phyloP scores from a whole-genome alignment of 2,329 filamentous ascomycete genomes.

The Botrytis aclada region DNA sequence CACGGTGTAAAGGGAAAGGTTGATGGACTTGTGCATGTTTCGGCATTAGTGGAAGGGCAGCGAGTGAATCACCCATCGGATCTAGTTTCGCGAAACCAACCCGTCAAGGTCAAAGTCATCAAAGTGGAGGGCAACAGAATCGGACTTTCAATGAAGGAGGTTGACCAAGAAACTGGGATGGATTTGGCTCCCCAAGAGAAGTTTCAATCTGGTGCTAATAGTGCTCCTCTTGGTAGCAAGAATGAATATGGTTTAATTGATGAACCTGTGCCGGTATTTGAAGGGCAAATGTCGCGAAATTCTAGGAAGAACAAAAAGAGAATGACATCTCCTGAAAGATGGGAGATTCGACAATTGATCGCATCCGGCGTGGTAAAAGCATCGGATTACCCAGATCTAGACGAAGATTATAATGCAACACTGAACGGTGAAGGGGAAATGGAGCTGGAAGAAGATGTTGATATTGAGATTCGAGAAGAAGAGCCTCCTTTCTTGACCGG shows the following conservation, averaged over 20 bases:
- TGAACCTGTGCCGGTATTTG: slow-evolving; percentile 58
- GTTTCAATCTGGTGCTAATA: slow-evolving; percentile 87
- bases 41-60: slow-evolving; percentile 77
- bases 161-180: slow-evolving; percentile 82
- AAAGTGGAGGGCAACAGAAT: slow-evolving; percentile 80
- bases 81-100: slow-evolving; percentile 73
- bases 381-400: slow-evolving; percentile 88
- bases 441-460: slow-evolving; percentile 92
- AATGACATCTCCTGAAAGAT: slow-evolving; percentile 93
- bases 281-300: slow-evolving; percentile 52
- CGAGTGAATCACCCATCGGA: slow-evolving; percentile 92
- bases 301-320: slow-evolving; percentile 73
- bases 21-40: slow-evolving; percentile 91
- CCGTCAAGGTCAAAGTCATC: slow-evolving; percentile 88
- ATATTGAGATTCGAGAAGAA: slow-evolving; percentile 94
- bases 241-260: slow-evolving; percentile 54
- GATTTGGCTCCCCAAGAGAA: slow-evolving; percentile 76
- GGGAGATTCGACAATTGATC: slow-evolving; percentile 96
- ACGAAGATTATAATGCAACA: slow-evolving; percentile 89
- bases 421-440: slow-evolving; percentile 82
- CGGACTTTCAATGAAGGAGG: slow-evolving; percentile 94
- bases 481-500: slow-evolving; percentile 94
- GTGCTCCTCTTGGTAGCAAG: slow-evolving; percentile 67
- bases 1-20: slow-evolving; percentile 82
- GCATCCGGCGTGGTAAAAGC: slow-evolving; percentile 91